Evolutionary conservation across 2,329 filamentous ascomycete genomes (phyloP).

Genomic region (Ampelomyces quisqualis): DNA sequence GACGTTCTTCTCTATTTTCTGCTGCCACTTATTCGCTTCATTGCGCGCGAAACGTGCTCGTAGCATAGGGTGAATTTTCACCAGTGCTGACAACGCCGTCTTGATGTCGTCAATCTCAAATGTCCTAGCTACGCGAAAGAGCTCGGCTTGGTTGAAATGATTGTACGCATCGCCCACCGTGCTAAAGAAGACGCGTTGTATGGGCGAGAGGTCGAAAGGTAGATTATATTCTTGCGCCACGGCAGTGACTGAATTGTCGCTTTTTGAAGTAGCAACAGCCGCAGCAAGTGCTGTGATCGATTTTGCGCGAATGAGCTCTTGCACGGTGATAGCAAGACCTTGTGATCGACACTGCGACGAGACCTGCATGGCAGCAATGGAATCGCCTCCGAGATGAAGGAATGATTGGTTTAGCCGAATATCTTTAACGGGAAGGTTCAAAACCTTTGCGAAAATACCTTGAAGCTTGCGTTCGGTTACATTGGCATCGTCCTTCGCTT

Average conservation of each 20-base stretch:
- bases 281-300: slow-evolving; percentile 33
- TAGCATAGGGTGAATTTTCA: slow-evolving; percentile 45
- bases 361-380: slow-evolving; percentile 41
- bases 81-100: slow-evolving; percentile 34
- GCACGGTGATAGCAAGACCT: slow-evolving; percentile 33
- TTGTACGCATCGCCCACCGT: slow-evolving; percentile 28
- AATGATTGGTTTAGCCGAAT: slow-evolving; percentile 39
- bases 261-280: slow-evolving; percentile 14
- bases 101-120: slow-evolving; percentile 30
- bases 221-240: slow-evolving; percentile 22
- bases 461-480: slow-evolving; percentile 31
- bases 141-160: slow-evolving; percentile 39
- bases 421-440: slow-evolving; percentile 30
- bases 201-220: slow-evolving; percentile 34
- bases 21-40: slow-evolving; percentile 35
- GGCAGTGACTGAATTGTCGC: neutral
- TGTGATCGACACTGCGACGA: slow-evolving; percentile 35
- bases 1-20: slow-evolving; percentile 30
- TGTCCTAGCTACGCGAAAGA: slow-evolving; percentile 25
- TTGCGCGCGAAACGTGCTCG: slow-evolving; percentile 40
- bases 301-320: slow-evolving; percentile 38
- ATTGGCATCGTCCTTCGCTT: slow-evolving; percentile 14
- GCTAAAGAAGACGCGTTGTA: slow-evolving; percentile 34
- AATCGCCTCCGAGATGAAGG: slow-evolving; percentile 40
- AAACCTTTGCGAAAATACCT: slow-evolving; percentile 32